phyloP scores from a whole-genome alignment of 108 stramenopile species.

The Cylindrotheca closterium region DNA sequence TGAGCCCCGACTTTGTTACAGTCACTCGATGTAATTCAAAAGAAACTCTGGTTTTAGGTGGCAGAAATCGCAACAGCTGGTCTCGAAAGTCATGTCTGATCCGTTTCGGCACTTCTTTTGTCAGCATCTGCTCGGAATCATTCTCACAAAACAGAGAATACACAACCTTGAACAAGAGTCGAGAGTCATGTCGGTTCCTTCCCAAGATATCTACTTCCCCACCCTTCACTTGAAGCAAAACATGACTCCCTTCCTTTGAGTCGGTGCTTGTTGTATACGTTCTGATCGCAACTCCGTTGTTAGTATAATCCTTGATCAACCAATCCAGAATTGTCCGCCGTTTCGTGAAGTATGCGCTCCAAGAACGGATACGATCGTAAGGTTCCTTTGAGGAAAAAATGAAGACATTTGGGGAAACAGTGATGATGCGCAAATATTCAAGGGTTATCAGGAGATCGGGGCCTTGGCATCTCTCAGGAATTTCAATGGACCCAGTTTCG shows the following conservation, averaged over 20 bases:
- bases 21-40: conserved; percentile 23
- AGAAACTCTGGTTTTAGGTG: not conserved
- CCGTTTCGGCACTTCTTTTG: conserved; percentile 13
- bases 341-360: conserved; percentile 47
- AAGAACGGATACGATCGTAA: conserved; percentile 28
- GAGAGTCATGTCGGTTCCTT: not conserved
- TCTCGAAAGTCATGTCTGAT: conserved; percentile 31
- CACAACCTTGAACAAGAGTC: not conserved
- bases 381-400: conserved; percentile 29
- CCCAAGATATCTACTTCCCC: conserved; percentile 9
- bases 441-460: conserved; percentile 44
- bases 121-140: not conserved
- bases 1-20: not conserved
- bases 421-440: conserved; percentile 55
- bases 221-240: conserved; percentile 25
- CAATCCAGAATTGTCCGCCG: conserved; percentile 29
- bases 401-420: conserved; percentile 31
- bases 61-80: conserved; percentile 9
- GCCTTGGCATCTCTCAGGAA: conserved; percentile 42
- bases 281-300: not conserved
- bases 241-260: conserved; percentile 9
- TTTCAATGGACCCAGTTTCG: conserved; percentile 30
- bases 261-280: conserved; percentile 3
- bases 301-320: conserved; percentile 8
- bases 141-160: conserved; percentile 5